Evolutionary conservation across 2,329 filamentous ascomycete genomes (phyloP).

Genomic region (Sarocladiaceae sp.): DNA sequence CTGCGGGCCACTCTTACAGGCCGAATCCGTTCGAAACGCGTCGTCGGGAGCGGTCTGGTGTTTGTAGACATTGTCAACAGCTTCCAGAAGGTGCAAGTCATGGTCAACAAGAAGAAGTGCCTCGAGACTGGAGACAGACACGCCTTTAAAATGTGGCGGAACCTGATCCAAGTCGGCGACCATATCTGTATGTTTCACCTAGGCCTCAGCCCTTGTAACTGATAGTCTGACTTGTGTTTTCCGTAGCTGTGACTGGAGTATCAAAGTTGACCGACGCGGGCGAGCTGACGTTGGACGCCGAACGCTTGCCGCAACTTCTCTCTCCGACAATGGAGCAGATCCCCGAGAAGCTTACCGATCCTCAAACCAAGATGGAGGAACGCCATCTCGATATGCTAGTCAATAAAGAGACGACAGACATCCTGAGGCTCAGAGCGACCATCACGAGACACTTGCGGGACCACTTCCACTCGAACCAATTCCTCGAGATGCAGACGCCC

Average conservation of each 20-base stretch:
- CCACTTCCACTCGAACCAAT: slow-evolving; percentile 64
- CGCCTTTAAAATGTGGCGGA: slow-evolving; percentile 53
- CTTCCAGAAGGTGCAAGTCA: slow-evolving; percentile 65
- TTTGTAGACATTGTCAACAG: slow-evolving; percentile 79
- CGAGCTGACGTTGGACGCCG: slow-evolving; percentile 67
- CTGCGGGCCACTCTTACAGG: slow-evolving; percentile 38
- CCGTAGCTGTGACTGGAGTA: slow-evolving; percentile 60
- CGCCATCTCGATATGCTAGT: slow-evolving; percentile 85
- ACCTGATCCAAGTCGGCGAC: slow-evolving; percentile 72
- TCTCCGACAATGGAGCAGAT: slow-evolving; percentile 75
- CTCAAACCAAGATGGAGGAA: slow-evolving; percentile 65
- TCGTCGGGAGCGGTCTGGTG: slow-evolving; percentile 68
- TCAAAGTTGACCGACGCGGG: slow-evolving; percentile 66
- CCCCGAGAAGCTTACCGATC: slow-evolving; percentile 62
- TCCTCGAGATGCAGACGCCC: slow-evolving; percentile 86
- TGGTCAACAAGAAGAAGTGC: slow-evolving; percentile 60
- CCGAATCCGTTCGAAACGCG: slow-evolving; percentile 66
- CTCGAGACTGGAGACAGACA: background rate
- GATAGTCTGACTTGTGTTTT: slow-evolving; percentile 19
- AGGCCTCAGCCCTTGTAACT: slow-evolving; percentile 13
- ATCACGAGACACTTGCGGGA: slow-evolving; percentile 69
- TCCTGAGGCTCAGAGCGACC: slow-evolving; percentile 65
- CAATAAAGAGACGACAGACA: slow-evolving; percentile 60
- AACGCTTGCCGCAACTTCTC: slow-evolving; percentile 62
- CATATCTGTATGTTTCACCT: slow-evolving; percentile 64